These are phyloP conservation scores for Microsporum canis DNA, from an alignment of 2,329 filamentous ascomycete species.

Conservation along the genomic window DNA sequence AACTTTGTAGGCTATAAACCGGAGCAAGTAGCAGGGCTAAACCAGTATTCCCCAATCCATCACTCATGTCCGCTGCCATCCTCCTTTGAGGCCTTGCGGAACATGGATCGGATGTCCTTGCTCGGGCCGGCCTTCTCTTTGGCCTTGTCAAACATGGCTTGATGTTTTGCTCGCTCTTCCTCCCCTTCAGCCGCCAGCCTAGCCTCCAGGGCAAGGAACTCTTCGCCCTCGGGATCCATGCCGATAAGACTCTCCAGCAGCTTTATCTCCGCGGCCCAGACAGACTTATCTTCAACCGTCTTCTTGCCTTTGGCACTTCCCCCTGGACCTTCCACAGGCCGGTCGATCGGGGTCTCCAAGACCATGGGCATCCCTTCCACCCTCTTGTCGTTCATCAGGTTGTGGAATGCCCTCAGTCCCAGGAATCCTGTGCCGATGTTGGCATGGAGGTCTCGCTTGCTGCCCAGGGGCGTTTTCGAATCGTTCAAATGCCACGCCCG, in stretches of 20 bases:
- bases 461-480: conserved; percentile 76
- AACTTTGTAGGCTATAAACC: too few relatives aligned
- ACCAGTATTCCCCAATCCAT: neutral
- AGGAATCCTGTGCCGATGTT: conserved; percentile 95
- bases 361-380: conserved; percentile 80
- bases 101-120: conserved; percentile 29
- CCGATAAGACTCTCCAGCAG: conserved; percentile 78
- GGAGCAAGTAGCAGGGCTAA: too few relatives aligned
- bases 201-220: conserved; percentile 56
- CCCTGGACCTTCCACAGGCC: conserved; percentile 37
- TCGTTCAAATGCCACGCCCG: conserved; percentile 88
- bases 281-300: conserved; percentile 60
- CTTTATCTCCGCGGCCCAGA: conserved; percentile 94
- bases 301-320: conserved; percentile 1
- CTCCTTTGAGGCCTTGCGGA: conserved; percentile 16
- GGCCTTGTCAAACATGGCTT: conserved; percentile 65
- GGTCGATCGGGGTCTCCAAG: conserved; percentile 88
- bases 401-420: conserved; percentile 81
- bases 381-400: conserved; percentile 68
- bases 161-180: conserved; percentile 60
- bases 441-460: conserved; percentile 79
- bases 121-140: conserved; percentile 38
- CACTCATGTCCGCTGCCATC: neutral
- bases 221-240: conserved; percentile 63
- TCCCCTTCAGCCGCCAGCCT: conserved; percentile 57